These are phyloP conservation scores for Cladosporium sp. DNA, from an alignment of 2,329 filamentous ascomycete species.

Conservation along the genomic window DNA sequence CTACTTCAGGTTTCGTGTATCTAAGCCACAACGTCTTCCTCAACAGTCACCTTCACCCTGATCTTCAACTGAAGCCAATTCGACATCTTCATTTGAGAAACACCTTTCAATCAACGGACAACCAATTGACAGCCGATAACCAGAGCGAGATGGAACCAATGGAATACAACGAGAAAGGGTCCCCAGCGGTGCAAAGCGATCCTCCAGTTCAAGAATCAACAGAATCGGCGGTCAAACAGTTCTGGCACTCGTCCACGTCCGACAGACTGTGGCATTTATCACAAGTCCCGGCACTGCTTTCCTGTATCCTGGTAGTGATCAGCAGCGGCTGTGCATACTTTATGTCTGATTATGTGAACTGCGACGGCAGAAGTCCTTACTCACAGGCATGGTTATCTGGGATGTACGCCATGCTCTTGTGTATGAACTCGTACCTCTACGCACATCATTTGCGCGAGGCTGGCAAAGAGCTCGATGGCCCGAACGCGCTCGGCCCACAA, in stretches of 20 bases:
- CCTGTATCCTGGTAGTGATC: neutral
- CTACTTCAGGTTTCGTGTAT: neutral
- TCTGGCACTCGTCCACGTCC: neutral
- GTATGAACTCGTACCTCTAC: neutral
- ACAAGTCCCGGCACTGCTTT: neutral
- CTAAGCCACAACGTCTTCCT: neutral
- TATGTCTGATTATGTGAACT: neutral
- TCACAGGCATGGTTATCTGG: neutral
- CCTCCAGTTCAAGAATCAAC: neutral
- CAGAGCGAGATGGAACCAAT: neutral
- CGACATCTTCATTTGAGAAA: neutral
- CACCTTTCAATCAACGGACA: neutral
- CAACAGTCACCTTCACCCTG: neutral
- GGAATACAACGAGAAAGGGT: neutral
- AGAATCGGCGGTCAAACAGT: neutral
- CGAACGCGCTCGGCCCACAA: neutral
- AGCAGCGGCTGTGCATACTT: neutral
- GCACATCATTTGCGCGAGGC: neutral
- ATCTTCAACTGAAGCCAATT: neutral
- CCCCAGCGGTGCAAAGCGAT: neutral
- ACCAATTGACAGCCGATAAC: neutral
- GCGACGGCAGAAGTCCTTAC: constrained; percentile 2
- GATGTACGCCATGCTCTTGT: neutral
- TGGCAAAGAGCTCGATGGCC: neutral
- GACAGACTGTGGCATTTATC: neutral